These are phyloP conservation scores for Huntiella decipiens DNA, from an alignment of 2,329 filamentous ascomycete species.

Conservation along the genomic window DNA sequence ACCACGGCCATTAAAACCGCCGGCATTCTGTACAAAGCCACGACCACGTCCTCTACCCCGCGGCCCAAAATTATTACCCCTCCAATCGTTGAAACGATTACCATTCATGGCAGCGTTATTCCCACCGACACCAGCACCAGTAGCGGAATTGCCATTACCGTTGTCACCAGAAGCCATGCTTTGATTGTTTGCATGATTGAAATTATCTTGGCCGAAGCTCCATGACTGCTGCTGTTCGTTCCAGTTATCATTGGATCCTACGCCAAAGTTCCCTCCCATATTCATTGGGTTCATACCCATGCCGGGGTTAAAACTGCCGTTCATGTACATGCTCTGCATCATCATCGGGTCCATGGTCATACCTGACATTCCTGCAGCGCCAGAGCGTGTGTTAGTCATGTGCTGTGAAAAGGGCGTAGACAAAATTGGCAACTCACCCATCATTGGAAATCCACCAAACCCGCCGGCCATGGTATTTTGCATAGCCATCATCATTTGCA, in stretches of 20 bases:
- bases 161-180: constrained; percentile 65
- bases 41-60: constrained; percentile 10
- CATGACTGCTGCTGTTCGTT: constrained; percentile 56
- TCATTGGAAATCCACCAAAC: constrained; percentile 52
- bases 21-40: constrained; percentile 6
- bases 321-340: constrained; percentile 65
- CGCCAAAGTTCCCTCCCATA: constrained; percentile 43
- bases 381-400: too few relatives aligned
- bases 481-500: constrained; percentile 68
- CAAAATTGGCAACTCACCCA: constrained; percentile 44
- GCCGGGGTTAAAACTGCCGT: constrained; percentile 47
- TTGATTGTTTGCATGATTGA: constrained; percentile 67
- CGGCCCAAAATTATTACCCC: constrained; percentile 6
- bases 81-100: constrained; percentile 11
- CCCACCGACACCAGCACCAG: not conserved
- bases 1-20: constrained; percentile 10
- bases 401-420: not conserved
- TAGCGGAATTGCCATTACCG: constrained; percentile 35
- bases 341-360: constrained; percentile 71
- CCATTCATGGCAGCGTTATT: constrained; percentile 2
- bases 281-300: constrained; percentile 43
- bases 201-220: constrained; percentile 78
- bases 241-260: constrained; percentile 60
- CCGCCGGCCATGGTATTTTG: constrained; percentile 43
- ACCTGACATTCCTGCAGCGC: constrained; percentile 46